Evolutionary conservation across 305 asterid species (phyloP), one percentile per base, ranked within the genome.

Genomic region (Fraxinus angustifolia): DNA sequence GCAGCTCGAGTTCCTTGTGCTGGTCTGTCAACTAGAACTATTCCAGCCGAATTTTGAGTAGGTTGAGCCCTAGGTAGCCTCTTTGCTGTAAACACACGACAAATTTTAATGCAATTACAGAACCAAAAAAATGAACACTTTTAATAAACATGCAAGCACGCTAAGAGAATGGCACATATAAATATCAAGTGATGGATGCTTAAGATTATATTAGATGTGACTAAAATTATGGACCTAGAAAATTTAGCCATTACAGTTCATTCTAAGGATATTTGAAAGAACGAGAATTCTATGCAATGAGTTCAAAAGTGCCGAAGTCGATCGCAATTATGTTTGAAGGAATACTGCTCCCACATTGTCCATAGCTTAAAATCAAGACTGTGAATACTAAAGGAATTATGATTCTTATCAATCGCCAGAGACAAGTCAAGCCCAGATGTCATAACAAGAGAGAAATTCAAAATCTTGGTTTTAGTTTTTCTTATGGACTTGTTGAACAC

Each of bases 1-100:
- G 92, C 82, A 74, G 93, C 73, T 78, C 87, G 90, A 35, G 97
- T 79, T 78, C 91, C 94, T 86, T 91, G 92, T 62, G 90, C 91
- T 73, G 91, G 93, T 85, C 97, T 91, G 84, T 93, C 93, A 11
- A 84, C 93, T 14, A 93, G 91, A 84, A 93, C 93, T 97, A 94
- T 90, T 84, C 97, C 98, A 6, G 97, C 85, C n/a, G 93, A 88
- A 83, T 89, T 92, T 86, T 87, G 93, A 79, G 92, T 75, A 28
- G 96, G 88, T 84, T 91, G 97, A 85, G 97, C 94, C 83, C 92
- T 89, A 76, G 96, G 96, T 78, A 94, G 82, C 85, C 87, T 91
- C 84, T 91, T 92, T 8, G 98, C 97, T 94, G 94, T 80, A 82
- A 38, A 78, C 65, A 80, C 60, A 50, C 42, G 56, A 75, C 79